Evolutionary conservation across 2,329 filamentous ascomycete genomes (phyloP).

Genomic region (Zymoseptoria tritici): DNA sequence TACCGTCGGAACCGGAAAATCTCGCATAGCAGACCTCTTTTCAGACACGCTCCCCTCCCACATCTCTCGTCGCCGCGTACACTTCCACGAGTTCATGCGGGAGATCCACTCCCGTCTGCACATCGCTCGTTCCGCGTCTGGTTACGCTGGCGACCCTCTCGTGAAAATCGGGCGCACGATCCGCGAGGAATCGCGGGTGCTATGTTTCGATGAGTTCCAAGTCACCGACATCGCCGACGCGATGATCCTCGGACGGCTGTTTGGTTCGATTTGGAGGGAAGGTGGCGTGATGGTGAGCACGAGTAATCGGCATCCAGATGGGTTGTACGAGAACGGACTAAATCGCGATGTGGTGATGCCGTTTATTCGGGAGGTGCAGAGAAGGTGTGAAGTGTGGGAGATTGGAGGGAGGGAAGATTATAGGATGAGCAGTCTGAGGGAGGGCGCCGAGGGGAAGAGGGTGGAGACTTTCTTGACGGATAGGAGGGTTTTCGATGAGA

Average conservation of each 20-base stretch:
- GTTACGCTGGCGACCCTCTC: constrained; percentile 56
- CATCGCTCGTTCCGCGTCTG: constrained; percentile 68
- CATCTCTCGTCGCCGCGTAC: constrained; percentile 80
- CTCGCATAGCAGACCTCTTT: constrained; percentile 98
- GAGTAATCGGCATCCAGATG: constrained; percentile 90
- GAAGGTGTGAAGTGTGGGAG: constrained; percentile 71
- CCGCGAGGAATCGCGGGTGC: constrained; percentile 71
- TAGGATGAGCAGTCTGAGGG: constrained; percentile 33
- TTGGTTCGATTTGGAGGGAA: constrained; percentile 89
- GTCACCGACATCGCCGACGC: constrained; percentile 97
- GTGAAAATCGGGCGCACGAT: constrained; percentile 74
- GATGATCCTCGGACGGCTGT: constrained; percentile 84
- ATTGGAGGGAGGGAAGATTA: constrained; percentile 66
- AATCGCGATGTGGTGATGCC: constrained; percentile 69
- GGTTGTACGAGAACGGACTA: constrained; percentile 96
- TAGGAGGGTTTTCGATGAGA: constrained; percentile 2
- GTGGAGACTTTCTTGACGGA: constrained; percentile 18
- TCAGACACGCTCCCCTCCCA: constrained; percentile 81
- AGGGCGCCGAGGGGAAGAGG: constrained; percentile 35
- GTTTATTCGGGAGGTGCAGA: constrained; percentile 65
- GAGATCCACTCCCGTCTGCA: constrained; percentile 60
- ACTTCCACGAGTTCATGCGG: constrained; percentile 99
- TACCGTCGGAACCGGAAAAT: constrained; percentile 95
- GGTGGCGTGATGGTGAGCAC: constrained; percentile 96
- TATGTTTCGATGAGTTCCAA: constrained; percentile 98